Evolutionary conservation across 306 rosid species (phyloP).

Genomic region (Fagus sylvatica): DNA sequence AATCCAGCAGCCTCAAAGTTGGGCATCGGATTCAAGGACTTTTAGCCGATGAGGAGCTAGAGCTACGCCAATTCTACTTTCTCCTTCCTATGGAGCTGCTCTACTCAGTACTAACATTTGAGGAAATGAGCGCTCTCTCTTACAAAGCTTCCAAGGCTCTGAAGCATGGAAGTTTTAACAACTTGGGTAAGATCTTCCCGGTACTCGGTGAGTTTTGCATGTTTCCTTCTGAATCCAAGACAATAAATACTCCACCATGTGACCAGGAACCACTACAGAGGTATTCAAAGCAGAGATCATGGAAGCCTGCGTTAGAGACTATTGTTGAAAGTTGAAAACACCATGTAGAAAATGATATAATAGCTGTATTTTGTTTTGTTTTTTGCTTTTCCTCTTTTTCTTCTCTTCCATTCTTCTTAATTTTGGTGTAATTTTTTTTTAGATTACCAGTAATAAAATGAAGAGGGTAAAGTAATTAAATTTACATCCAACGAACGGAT

Average conservation of each 20-base stretch:
- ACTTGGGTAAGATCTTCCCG: constrained; percentile 71
- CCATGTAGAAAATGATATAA: constrained; percentile 11
- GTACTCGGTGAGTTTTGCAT: constrained; percentile 58
- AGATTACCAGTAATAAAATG: not conserved
- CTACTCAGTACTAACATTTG: constrained; percentile 75
- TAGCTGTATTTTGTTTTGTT: not conserved
- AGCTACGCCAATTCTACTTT: constrained; percentile 56
- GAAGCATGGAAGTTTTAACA: constrained; percentile 48
- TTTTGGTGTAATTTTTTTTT: not conserved
- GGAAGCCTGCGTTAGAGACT: constrained; percentile 86
- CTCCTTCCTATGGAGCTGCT: constrained; percentile 87
- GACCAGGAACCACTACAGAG: constrained; percentile 39
- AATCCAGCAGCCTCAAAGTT: constrained; percentile 59
- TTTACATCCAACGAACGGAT: too few relatives aligned
- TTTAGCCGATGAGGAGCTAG: constrained; percentile 57
- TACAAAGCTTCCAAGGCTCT: constrained; percentile 58
- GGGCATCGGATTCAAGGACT: constrained; percentile 80
- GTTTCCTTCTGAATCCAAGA: constrained; percentile 54
- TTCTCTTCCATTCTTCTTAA: not conserved
- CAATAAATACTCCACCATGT: constrained; percentile 9
- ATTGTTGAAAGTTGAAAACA: constrained; percentile 53
- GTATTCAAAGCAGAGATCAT: constrained; percentile 71
- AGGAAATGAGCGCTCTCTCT: constrained; percentile 66
- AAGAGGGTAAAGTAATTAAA: not conserved
- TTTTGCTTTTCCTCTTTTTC: too few relatives aligned